These are phyloP conservation scores for Helichrysum umbraculigerum DNA, from an alignment of 129 eudicot genomes.

Conservation along the genomic window DNA sequence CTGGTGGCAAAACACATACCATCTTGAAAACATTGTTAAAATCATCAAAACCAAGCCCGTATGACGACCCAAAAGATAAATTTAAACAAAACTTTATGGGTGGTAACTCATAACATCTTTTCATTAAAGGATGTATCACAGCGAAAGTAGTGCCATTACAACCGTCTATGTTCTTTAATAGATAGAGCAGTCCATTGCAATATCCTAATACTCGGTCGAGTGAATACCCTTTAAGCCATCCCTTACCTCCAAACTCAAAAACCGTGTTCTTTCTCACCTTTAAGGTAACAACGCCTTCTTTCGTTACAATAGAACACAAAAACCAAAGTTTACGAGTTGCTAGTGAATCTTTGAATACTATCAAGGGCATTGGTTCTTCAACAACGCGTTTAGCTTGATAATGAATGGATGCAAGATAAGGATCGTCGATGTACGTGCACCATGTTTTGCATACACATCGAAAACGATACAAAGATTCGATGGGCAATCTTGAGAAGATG, in stretches of 20 bases:
- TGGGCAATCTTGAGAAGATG: background rate
- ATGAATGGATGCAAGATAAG: background rate
- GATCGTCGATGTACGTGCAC: background rate
- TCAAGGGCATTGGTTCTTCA: background rate
- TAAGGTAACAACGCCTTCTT: too few relatives aligned
- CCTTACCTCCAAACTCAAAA: too few relatives aligned
- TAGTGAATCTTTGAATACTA: too few relatives aligned
- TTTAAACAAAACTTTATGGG: background rate
- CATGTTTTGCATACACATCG: slow-evolving; percentile 7
- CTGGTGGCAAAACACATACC: background rate
- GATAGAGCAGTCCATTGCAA: background rate
- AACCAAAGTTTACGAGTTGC: background rate
- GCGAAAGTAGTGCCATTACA: background rate
- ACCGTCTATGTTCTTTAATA: background rate
- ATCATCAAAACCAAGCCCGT: slow-evolving; percentile 4
- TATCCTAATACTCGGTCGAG: background rate
- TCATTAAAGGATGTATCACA: slow-evolving; percentile 12
- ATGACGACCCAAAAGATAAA: background rate
- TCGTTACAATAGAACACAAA: too few relatives aligned
- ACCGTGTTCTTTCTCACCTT: too few relatives aligned
- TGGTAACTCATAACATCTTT: background rate
- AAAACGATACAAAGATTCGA: background rate
- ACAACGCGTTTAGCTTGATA: background rate
- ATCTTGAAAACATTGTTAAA: background rate
- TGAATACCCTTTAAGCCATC: too few relatives aligned